These are phyloP conservation scores for Udeniomyces megalosporus DNA, from an alignment of 768 basidiomycete species.

Conservation along the genomic window DNA sequence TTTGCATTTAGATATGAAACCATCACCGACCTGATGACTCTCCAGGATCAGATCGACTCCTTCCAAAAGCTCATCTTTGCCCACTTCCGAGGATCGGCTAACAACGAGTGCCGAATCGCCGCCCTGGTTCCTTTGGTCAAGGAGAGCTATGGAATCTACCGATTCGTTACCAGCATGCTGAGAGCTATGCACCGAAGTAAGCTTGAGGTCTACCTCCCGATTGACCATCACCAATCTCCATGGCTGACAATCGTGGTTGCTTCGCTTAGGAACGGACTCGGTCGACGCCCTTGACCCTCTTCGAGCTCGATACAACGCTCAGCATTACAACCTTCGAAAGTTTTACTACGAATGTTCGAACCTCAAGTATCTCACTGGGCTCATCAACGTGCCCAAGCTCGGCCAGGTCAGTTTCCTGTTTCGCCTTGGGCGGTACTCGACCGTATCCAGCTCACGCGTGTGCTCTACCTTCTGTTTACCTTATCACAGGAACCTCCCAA, in stretches of 20 bases:
- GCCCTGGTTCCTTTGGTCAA: conserved; percentile 91
- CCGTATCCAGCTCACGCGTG: background rate
- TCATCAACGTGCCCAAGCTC: conserved; percentile 96
- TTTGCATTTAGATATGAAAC: conserved; percentile 64
- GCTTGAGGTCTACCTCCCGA: conserved; percentile 22
- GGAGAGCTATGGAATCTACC: conserved; percentile 97
- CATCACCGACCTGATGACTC: conserved; percentile 87
- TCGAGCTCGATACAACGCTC: conserved; percentile 67
- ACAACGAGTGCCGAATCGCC: conserved; percentile 96
- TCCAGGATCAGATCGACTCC: conserved; percentile 97
- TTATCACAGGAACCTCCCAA: conserved; percentile 78
- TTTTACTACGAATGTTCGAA: conserved; percentile 99
- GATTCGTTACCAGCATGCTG: conserved; percentile 97
- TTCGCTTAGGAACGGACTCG: conserved; percentile 59
- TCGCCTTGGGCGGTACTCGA: background rate
- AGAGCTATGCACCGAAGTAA: conserved; percentile 87
- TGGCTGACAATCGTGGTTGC: background rate
- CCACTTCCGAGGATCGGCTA: conserved; percentile 73
- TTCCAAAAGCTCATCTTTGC: conserved; percentile 97
- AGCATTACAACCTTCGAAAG: conserved; percentile 83
- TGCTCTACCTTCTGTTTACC: background rate
- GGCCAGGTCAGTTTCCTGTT: conserved; percentile 47
- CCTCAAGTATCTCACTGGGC: conserved; percentile 87
- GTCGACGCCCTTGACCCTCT: conserved; percentile 78
- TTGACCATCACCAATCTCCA: background rate